Percentiles rank a stretch among this genome's conserved stretches.
phyloP scores from a whole-genome alignment of 2,329 filamentous ascomycete genomes.

The Aspergillus viridinutans region DNA sequence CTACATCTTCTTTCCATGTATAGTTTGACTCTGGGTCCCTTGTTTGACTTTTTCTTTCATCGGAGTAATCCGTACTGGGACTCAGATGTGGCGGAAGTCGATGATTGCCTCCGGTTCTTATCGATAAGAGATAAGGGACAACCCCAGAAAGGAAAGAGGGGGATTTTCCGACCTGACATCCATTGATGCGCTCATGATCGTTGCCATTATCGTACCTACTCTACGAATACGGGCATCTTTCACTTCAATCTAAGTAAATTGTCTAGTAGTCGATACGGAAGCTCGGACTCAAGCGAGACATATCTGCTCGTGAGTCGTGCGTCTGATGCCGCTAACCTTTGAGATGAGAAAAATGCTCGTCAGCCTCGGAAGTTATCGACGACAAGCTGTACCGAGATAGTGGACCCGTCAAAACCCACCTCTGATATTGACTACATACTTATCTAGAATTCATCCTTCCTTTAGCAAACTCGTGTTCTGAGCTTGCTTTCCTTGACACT shows the following conservation, averaged over 20 bases:
- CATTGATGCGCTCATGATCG: background rate
- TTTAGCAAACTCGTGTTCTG: background rate
- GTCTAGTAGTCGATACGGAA: background rate
- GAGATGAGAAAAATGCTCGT: background rate
- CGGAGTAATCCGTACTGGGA: too few species aligned
- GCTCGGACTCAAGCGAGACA: too few species aligned
- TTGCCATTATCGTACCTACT: background rate
- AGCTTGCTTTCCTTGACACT: background rate
- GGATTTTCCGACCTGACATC: background rate
- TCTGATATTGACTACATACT: background rate
- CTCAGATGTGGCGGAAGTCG: background rate
- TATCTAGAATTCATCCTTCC: background rate
- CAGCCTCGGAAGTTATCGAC: constrained; percentile 3
- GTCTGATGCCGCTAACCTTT: background rate
- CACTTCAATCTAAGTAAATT: background rate
- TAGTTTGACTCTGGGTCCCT: background rate
- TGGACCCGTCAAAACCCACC: background rate
- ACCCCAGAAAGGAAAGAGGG: constrained; percentile 1
- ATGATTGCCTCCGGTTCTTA: background rate
- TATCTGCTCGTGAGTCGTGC: background rate
- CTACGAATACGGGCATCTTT: background rate
- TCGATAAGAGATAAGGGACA: constrained; percentile 5
- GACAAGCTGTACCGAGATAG: background rate
- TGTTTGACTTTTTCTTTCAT: background rate
- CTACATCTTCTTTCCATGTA: background rate